phyloP scores from a whole-genome alignment of 2,329 filamentous ascomycete species.

The Hymenoscyphus occultus region DNA sequence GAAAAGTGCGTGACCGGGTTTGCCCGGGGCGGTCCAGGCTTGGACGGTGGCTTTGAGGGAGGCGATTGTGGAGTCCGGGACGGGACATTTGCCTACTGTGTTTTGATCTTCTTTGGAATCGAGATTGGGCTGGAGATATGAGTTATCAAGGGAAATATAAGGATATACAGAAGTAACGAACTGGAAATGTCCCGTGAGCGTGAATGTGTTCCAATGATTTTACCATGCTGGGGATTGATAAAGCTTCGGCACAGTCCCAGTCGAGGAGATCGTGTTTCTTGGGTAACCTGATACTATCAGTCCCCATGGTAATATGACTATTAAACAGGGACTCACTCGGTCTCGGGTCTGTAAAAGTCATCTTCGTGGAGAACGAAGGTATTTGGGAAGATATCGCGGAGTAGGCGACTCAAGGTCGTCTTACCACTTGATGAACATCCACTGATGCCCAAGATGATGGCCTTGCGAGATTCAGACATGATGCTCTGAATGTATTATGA shows the following conservation, averaged over 20 bases:
- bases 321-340: constrained; percentile 51
- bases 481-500: neutral
- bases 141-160: constrained; percentile 8
- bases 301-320: neutral
- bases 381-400: constrained; percentile 76
- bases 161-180: constrained; percentile 39
- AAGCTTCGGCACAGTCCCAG: constrained; percentile 84
- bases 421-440: constrained; percentile 93
- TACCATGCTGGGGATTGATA: constrained; percentile 69
- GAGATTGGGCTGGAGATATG: constrained; percentile 44
- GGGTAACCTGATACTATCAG: constrained; percentile 47
- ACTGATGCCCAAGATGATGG: constrained; percentile 73
- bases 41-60: constrained; percentile 47
- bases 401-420: constrained; percentile 82
- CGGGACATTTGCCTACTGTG: constrained; percentile 54
- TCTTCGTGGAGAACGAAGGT: constrained; percentile 89
- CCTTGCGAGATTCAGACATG: constrained; percentile 23
- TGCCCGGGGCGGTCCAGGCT: constrained; percentile 45
- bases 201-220: constrained; percentile 69
- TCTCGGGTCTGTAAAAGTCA: constrained; percentile 87
- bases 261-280: constrained; percentile 65
- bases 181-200: constrained; percentile 61
- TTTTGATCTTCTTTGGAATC: constrained; percentile 63
- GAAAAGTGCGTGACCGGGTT: constrained; percentile 44
- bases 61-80: constrained; percentile 47